A percentile compares a stretch with the other conserved stretches of the same genome.
Conservation (phyloP, 306 rosid species). For the Fragaria ananassa region DNA sequence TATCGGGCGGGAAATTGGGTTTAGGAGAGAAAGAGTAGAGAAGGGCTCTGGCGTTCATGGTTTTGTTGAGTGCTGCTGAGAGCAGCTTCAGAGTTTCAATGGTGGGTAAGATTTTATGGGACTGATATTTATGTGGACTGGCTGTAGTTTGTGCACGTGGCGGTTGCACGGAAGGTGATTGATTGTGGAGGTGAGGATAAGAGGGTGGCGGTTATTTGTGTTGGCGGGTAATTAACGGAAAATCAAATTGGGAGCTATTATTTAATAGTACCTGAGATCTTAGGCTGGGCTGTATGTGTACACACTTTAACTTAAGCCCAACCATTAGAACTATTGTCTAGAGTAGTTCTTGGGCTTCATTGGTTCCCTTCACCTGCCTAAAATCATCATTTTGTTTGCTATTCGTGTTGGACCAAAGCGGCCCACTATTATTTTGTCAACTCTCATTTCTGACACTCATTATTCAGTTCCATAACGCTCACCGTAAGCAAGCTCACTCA, state of each 20-base stretch:
- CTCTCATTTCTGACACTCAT: too few relatives aligned
- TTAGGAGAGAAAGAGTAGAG: slow-evolving; percentile 49
- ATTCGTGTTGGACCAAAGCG: too few relatives aligned
- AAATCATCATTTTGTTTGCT: too few relatives aligned
- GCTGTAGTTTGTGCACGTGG: slow-evolving; percentile 57
- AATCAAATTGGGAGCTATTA: background rate
- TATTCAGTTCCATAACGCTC: too few relatives aligned
- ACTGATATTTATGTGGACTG: slow-evolving; percentile 51
- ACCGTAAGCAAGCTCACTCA: too few relatives aligned
- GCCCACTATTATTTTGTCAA: too few relatives aligned
- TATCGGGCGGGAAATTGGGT: slow-evolving; percentile 32
- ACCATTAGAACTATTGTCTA: too few relatives aligned
- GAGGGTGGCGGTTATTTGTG: background rate
- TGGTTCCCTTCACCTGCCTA: too few relatives aligned
- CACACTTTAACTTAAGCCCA: too few relatives aligned
- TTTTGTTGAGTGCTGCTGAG: background rate
- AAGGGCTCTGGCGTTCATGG: slow-evolving; percentile 70
- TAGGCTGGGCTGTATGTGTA: background rate
- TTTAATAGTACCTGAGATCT: background rate
- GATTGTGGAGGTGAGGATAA: background rate
- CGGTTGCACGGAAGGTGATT: slow-evolving; percentile 2
- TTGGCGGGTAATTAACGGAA: slow-evolving; percentile 17
- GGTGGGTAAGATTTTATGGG: background rate
- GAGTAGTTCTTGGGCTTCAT: background rate
- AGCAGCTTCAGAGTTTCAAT: slow-evolving; percentile 10